Base-by-base conservation (phyloP, 352 stramenopile genomes). In the Hyaloperonospora arabidopsidis region DNA sequence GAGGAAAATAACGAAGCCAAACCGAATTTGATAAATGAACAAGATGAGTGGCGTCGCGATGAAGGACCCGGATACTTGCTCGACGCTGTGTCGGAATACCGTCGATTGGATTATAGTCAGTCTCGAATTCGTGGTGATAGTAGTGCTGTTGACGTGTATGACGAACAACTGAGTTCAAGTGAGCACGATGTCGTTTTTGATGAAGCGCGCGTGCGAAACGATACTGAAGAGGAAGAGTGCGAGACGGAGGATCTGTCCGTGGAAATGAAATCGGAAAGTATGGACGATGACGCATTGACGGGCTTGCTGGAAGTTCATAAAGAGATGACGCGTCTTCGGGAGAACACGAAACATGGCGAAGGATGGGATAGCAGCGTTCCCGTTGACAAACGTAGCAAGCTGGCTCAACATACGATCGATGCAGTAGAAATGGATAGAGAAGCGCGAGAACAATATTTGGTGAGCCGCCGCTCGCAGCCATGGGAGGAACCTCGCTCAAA, bases 271-370 rank as follows among this genome's bases (percentile, higher is more conserved):
- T 7, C 35, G 14, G 45, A 49, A 7, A 55, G 28, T 39, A 4
- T 32, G 0, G 34, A 18, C 8, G 61, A 56, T 45, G 69, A 71
- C 18, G 53, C 69, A 15, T 29, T 78, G 12, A 41, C 62, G 36
- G 49, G 36, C 34, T 45, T 74, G 45, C 32, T 66, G 11, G 52
- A 63, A 7, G 46, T 74, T 47, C 52, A 53, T n/a, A 25, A 63
- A 18, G 46, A 65, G 46, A 62, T 71, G 41, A 45, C 35, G 18
- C 50, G 57, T 21, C 64, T 76, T 59, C 64, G 61, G 28, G 54
- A 40, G 21, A 29, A 25, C 13, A 72, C 65, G 44, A 50, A 39
- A 54, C 49, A 32, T 6, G 52, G 50, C 0, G 50, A 67, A 41
- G 21, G 54, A 36, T 18, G 7, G 13, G 19, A 44, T 7, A 12